Evolutionary conservation across 2,329 filamentous ascomycete species (phyloP), one percentile per base, ranked within the genome.

Genomic region (Calonectria henricotiae): DNA sequence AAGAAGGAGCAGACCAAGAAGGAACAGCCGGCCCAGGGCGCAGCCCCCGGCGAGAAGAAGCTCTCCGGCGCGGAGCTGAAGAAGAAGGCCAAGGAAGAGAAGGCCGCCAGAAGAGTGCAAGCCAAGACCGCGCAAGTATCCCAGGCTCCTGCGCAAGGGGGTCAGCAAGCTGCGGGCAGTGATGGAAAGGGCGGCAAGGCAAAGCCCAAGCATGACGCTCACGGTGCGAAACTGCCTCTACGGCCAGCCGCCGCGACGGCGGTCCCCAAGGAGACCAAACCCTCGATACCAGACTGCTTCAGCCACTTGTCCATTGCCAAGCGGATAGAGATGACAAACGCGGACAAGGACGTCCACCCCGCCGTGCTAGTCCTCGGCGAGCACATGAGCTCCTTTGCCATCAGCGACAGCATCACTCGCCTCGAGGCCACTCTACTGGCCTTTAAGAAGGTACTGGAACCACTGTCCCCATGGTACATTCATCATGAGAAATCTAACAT

Each of bases 71-170:
- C 94, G 23, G 93, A 97, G 82, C 80, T 97, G 78, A 98, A 98
- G 84, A 96, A 95, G 78, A 91, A 90, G 80, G 92, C 93, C 71
- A 96, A 98, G 82, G 95, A 94, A 37, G 96, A 98, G 81, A 98
- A 98, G 85, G 93, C 93, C 63, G 95, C 95, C 55, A 89, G 94
- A 71, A 89, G 96, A 84, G 94, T 93, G 60, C 91, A 91, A 79
- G 90, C 88, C 77, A 94, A 92, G 80, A 85, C 86, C 35, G 85
- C 87, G 4, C 88, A 88, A 72, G 80, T 80, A 35, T 83, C 85
- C 1, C 83, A 82, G 67, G 80, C 81, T 23, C 83, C 83, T 12
- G 79, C 82, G 32, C 70, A 73, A 75, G 82, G 64, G 75, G 81
- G 66, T 73, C 83, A 78, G 72, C 82, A 83, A 77, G 76, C 79